These are phyloP conservation scores for Penicillium freii DNA, from an alignment of 2,329 filamentous ascomycete species.

Conservation along the genomic window DNA sequence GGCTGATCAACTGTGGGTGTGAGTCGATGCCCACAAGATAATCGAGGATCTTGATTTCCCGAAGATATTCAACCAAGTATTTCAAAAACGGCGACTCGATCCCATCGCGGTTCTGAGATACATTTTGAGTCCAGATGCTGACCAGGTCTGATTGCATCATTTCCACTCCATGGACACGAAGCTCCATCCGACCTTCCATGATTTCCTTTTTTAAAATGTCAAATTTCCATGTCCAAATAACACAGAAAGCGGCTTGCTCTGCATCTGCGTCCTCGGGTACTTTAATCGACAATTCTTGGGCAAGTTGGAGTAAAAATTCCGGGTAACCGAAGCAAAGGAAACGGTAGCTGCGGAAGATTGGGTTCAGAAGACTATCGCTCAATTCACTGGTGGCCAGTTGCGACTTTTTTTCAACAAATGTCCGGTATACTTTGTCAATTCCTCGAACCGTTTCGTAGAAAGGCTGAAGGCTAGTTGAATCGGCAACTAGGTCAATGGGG, in stretches of 20 bases:
- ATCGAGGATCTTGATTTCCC: constrained; percentile 69
- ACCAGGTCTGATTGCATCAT: constrained; percentile 71
- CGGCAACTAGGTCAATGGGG: constrained; percentile 17
- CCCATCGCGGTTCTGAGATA: constrained; percentile 48
- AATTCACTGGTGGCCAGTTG: constrained; percentile 45
- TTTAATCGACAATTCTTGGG: constrained; percentile 36
- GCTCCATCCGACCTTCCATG: constrained; percentile 82
- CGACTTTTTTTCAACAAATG: constrained; percentile 43
- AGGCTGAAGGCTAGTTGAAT: constrained; percentile 20
- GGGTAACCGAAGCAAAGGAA: constrained; percentile 31
- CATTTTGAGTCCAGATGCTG: constrained; percentile 59
- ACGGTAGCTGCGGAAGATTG: constrained; percentile 33
- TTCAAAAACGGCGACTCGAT: constrained; percentile 53
- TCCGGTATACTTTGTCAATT: constrained; percentile 39
- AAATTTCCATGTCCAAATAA: constrained; percentile 64
- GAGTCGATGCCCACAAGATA: constrained; percentile 90
- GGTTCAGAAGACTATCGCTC: constrained; percentile 38
- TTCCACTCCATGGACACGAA: constrained; percentile 76
- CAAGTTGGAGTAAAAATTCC: constrained; percentile 35
- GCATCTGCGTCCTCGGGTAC: constrained; percentile 29
- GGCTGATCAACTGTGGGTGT: constrained; percentile 81
- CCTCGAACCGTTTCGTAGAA: constrained; percentile 32
- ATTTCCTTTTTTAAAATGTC: constrained; percentile 68
- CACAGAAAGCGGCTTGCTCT: constrained; percentile 35
- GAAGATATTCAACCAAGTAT: constrained; percentile 68